Evolutionary conservation across 108 stramenopile genomes (phyloP).

Genomic region (Nitzschia palea): DNA sequence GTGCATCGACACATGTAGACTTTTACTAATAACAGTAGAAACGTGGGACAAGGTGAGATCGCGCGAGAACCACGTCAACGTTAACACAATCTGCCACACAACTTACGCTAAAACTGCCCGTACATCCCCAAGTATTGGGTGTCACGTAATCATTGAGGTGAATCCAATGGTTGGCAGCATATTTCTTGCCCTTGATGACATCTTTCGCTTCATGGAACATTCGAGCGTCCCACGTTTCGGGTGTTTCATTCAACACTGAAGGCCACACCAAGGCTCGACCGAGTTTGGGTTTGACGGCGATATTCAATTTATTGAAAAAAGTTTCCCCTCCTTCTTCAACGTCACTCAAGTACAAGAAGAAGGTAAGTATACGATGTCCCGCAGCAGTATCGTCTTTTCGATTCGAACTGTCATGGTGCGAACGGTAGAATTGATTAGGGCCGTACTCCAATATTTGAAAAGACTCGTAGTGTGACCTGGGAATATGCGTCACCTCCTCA

Average conservation of each 20-base stretch:
- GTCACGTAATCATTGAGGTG: constrained; percentile 73
- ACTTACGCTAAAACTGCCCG: constrained; percentile 40
- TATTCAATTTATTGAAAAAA: constrained; percentile 55
- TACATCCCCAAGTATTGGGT: constrained; percentile 79
- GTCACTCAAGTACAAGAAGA: constrained; percentile 82
- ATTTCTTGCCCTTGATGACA: constrained; percentile 74
- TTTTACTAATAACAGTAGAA: too few species aligned
- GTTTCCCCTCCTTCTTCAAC: constrained; percentile 90
- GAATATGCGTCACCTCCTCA: constrained; percentile 49
- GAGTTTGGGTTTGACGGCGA: constrained; percentile 55
- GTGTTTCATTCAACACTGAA: constrained; percentile 60
- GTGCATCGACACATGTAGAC: too few species aligned
- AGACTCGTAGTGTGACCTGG: constrained; percentile 62
- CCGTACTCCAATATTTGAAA: constrained; percentile 77
- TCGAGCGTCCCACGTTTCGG: constrained; percentile 41
- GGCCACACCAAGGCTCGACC: constrained; percentile 85
- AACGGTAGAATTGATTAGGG: constrained; percentile 63
- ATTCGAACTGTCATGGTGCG: constrained; percentile 68
- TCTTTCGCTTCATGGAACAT: constrained; percentile 71
- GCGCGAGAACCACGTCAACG: too few species aligned
- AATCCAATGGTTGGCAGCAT: constrained; percentile 86
- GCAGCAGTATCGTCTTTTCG: constrained; percentile 49
- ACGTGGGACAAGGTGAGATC: too few species aligned
- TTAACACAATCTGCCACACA: background rate
- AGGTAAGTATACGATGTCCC: constrained; percentile 85